Conservation (phyloP, 176 grass and related monocot species). For the Carex pumila region DNA sequence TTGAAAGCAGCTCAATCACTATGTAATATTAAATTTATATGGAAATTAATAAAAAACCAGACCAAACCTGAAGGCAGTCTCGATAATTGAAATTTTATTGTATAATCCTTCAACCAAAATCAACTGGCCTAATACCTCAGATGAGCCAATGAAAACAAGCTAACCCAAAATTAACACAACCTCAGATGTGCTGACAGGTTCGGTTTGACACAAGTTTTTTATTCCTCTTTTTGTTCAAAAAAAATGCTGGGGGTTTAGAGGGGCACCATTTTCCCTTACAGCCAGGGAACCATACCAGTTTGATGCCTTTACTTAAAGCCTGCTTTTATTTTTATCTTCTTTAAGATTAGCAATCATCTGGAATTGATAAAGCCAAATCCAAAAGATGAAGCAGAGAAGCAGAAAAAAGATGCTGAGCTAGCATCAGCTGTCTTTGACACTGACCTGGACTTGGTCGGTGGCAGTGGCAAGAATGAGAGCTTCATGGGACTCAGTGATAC, state of each 20-base stretch:
- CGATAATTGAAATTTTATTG: neutral
- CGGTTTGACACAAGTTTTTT: too few relatives aligned
- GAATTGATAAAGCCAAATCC: constrained; percentile 95
- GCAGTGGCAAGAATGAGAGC: constrained; percentile 67
- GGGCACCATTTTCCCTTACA: neutral
- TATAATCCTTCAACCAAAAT: neutral
- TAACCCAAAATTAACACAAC: neutral
- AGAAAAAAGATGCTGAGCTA: constrained; percentile 95
- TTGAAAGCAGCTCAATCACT: neutral
- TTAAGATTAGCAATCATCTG: constrained; percentile 93
- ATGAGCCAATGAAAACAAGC: neutral
- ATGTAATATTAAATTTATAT: neutral
- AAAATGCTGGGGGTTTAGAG: neutral
- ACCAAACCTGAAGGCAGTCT: neutral
- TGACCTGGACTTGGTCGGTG: constrained; percentile 76
- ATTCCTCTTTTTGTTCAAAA: neutral
- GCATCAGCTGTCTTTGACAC: constrained; percentile 65
- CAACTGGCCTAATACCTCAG: neutral
- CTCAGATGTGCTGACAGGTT: neutral
- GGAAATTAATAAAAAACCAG: neutral
- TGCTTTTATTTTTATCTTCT: neutral
- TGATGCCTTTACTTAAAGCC: neutral
- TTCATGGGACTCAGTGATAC: constrained; percentile 94
- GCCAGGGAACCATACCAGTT: neutral
- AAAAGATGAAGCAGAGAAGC: constrained; percentile 82